These are phyloP conservation scores for Arabis alpina DNA, from an alignment of 345 rosid species.

Conservation along the genomic window DNA sequence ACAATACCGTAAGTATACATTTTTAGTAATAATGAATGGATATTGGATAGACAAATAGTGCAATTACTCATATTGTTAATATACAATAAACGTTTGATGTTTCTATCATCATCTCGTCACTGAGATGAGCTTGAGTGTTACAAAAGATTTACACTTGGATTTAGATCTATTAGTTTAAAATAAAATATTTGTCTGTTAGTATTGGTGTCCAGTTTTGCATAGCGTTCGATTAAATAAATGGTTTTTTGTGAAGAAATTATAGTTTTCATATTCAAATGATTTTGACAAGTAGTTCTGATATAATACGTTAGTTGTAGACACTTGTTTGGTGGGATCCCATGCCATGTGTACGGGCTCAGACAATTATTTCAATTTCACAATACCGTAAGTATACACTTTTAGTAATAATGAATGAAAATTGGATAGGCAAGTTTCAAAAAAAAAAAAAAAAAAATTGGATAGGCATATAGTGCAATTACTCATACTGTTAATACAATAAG, in stretches of 20 bases:
- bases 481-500: background rate
- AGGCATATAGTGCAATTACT: no score
- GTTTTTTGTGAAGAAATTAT: no score
- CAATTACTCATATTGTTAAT: background rate
- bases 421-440: no score
- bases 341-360: no score
- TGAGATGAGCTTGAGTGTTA: slow-evolving; percentile 20
- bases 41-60: no score
- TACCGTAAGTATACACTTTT: no score
- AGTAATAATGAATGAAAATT: no score
- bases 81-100: background rate
- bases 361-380: no score
- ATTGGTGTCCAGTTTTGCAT: slow-evolving; percentile 4
- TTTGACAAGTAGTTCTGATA: background rate
- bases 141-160: slow-evolving; percentile 27
- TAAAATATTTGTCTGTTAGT: background rate
- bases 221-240: background rate
- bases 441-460: no score
- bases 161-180: background rate
- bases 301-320: no score
- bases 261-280: no score
- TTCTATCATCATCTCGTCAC: slow-evolving; percentile 4
- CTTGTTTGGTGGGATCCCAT: no score
- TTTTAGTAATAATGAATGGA: background rate
- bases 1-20: background rate